Evolutionary conservation across 2,329 filamentous ascomycete species (phyloP).

Genomic region (Phialophora macrospora): DNA sequence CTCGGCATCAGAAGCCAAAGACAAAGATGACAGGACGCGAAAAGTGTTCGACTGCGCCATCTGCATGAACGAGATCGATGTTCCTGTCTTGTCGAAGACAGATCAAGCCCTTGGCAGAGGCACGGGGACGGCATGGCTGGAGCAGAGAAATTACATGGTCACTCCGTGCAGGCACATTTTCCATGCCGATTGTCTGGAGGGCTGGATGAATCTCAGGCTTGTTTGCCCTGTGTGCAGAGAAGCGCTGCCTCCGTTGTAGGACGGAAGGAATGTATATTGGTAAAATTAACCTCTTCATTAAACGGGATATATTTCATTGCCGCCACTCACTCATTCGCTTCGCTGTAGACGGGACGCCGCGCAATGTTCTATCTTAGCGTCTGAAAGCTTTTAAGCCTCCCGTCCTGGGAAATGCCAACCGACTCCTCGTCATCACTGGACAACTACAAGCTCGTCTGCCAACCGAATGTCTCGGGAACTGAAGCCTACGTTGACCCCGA

Average conservation of each 20-base stretch:
- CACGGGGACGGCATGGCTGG: constrained; percentile 64
- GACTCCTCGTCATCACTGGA: background rate
- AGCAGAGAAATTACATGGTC: constrained; percentile 88
- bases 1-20: constrained; percentile 47
- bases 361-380: background rate
- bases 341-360: background rate
- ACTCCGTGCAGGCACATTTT: constrained; percentile 97
- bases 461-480: constrained; percentile 35
- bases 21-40: constrained; percentile 54
- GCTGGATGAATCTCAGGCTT: constrained; percentile 91
- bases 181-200: constrained; percentile 87
- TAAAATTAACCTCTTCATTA: background rate
- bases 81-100: constrained; percentile 72
- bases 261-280: constrained; percentile 2
- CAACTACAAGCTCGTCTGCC: background rate
- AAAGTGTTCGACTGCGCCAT: constrained; percentile 87
- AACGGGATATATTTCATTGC: background rate
- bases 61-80: constrained; percentile 88
- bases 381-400: background rate
- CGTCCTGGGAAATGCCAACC: background rate
- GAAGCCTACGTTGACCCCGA: constrained; percentile 31
- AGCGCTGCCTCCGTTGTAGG: constrained; percentile 77
- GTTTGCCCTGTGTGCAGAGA: constrained; percentile 96
- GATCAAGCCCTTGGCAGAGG: constrained; percentile 45
- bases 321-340: background rate